These are phyloP conservation scores for Martiniozyma asiatica DNA, from an alignment of 1,139 yeast genomes.

Conservation along the genomic window DNA sequence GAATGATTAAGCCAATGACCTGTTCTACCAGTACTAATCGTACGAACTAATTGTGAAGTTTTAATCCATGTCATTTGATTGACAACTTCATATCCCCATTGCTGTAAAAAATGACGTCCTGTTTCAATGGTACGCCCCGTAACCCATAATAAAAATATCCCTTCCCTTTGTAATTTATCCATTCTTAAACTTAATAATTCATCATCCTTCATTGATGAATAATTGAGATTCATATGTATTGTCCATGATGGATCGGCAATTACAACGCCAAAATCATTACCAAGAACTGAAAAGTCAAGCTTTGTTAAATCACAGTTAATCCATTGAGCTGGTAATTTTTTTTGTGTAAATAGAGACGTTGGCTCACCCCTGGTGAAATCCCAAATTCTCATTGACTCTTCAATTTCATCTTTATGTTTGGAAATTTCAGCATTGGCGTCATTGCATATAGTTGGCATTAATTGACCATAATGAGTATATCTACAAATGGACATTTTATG, in stretches of 20 bases:
- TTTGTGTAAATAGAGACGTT: slow-evolving; percentile 12
- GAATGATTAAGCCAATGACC: slow-evolving; percentile 97
- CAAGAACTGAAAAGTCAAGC: slow-evolving; percentile 56
- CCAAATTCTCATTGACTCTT: slow-evolving; percentile 21
- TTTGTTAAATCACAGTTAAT: slow-evolving; percentile 71
- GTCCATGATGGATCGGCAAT: slow-evolving; percentile 92
- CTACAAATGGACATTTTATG: slow-evolving; percentile 75
- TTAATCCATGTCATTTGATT: slow-evolving; percentile 89
- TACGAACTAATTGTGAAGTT: slow-evolving; percentile 73
- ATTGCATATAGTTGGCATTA: slow-evolving; percentile 31
- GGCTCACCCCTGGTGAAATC: slow-evolving; percentile 52
- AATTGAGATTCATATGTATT: slow-evolving; percentile 70
- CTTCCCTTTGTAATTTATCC: slow-evolving; percentile 66
- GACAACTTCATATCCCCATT: slow-evolving; percentile 72
- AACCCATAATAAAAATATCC: slow-evolving; percentile 79
- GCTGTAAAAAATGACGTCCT: slow-evolving; percentile 62
- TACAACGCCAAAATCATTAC: slow-evolving; percentile 69
- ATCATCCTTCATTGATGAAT: slow-evolving; percentile 64
- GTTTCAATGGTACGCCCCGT: slow-evolving; percentile 87
- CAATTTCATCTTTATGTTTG: slow-evolving; percentile 18
- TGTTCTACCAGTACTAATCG: slow-evolving; percentile 89
- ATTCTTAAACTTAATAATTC: slow-evolving; percentile 61
- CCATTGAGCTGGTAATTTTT: slow-evolving; percentile 60
- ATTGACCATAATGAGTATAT: slow-evolving; percentile 67
- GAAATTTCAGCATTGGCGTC: slow-evolving; percentile 9